Evolutionary conservation across 495 filamentous ascomycete species (phyloP), one percentile per base, ranked within the genome.

Genomic region (Monascus purpureus): DNA sequence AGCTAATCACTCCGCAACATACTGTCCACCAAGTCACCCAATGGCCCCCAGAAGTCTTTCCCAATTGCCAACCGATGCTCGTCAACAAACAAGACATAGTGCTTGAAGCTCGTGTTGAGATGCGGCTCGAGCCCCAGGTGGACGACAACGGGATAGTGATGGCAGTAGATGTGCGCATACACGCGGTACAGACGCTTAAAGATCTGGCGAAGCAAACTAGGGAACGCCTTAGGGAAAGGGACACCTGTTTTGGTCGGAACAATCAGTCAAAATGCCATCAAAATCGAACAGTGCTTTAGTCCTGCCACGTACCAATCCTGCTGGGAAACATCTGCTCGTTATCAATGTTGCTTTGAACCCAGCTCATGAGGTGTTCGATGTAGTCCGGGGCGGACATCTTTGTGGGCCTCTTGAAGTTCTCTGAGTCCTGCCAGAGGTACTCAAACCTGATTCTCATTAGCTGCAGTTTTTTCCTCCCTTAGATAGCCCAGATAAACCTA

Each of bases 131-230:
- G 70, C 17, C 90, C 90, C 17, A 97, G 73, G 42, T 94, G 86
- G 18, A 93, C 78, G 31, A 97, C 78, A 27, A 97, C 90, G 11
- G 86, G 86, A 58, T 97, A 97, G 61, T 97, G 90, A 55, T 97
- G 90, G 69, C 90, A 97, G 70, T 97, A 97, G 45, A 97, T 94
- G 57, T 97, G 90, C 23, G 90, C 90, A 58, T 97, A 97, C 31
- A 97, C 88, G 36, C 90, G 82, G 59, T 96, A 97, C 55, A 97
- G 75, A 42, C 90, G 80, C 68, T 97, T 97, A 71, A 96, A 94
- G 43, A 97, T 77, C 63, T 93, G 85, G 33, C 84, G 79, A 28
- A 94, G 71, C 32, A 90, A 73, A 37, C 75, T 63, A 22, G 82
- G 75, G 59, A 97, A 97, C 9, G 74, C 76, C 53, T 93, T 93